These are phyloP conservation scores for Eucalyptus paniculata DNA, from an alignment of 345 rosid species.

Conservation along the genomic window DNA sequence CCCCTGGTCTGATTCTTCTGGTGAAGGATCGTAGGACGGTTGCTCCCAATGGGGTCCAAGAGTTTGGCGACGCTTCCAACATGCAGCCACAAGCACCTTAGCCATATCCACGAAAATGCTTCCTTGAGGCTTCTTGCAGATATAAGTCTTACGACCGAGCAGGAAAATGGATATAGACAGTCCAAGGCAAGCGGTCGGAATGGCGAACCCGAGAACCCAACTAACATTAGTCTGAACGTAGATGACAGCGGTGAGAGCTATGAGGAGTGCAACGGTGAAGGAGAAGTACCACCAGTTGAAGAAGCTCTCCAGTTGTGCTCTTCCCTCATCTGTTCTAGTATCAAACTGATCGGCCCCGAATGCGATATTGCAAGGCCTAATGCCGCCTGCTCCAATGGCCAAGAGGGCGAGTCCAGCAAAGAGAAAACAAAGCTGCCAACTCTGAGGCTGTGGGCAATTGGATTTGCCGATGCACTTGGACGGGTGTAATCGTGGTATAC, in stretches of 20 bases:
- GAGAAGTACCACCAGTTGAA: constrained; percentile 86
- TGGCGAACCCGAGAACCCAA: constrained; percentile 48
- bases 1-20: not conserved
- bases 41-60: not conserved
- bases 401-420: constrained; percentile 30
- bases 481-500: constrained; percentile 26
- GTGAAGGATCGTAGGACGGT: constrained; percentile 17
- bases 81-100: constrained; percentile 38
- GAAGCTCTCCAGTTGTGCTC: constrained; percentile 43
- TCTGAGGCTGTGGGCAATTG: constrained; percentile 14
- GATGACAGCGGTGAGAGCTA: constrained; percentile 53
- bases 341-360: constrained; percentile 81
- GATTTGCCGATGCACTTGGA: constrained; percentile 11
- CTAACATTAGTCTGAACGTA: constrained; percentile 56
- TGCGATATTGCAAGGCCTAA: constrained; percentile 71
- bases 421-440: constrained; percentile 41
- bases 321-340: constrained; percentile 32
- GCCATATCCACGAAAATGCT: constrained; percentile 37
- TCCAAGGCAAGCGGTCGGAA: constrained; percentile 50
- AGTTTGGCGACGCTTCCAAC: constrained; percentile 13
- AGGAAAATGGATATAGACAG: constrained; percentile 37
- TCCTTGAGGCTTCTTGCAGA: constrained; percentile 35
- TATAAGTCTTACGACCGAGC: constrained; percentile 37
- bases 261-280: constrained; percentile 40
- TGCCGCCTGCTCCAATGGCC: constrained; percentile 59